A percentile compares a stretch with the other conserved stretches of the same genome.
These are phyloP conservation scores for Diddensiella transvaalensis DNA, from an alignment of 805 yeast genomes.

Conservation along the genomic window DNA sequence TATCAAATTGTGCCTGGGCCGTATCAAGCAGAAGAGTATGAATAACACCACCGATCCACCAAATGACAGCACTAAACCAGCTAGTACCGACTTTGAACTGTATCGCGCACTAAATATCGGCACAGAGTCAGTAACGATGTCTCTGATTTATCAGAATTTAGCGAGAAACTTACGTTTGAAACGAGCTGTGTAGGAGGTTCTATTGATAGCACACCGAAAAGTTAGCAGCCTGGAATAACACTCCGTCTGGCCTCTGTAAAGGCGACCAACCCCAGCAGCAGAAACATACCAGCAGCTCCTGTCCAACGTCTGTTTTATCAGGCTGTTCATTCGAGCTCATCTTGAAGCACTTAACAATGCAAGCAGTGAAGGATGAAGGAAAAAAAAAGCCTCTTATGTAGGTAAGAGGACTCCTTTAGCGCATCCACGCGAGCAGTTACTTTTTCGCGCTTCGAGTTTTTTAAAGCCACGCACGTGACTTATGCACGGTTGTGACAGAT, in stretches of 20 bases:
- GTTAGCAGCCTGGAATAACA: no score
- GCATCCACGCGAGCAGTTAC: no score
- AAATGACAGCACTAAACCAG: slow-evolving; percentile 33
- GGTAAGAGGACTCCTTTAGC: no score
- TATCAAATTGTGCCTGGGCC: slow-evolving; percentile 32
- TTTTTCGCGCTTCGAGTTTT: no score
- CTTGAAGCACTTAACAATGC: not conserved
- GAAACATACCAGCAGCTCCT: not conserved
- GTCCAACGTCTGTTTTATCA: not conserved
- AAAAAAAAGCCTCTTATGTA: no score
- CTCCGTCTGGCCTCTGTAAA: no score
- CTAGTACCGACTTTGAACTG: slow-evolving; percentile 34
- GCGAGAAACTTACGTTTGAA: not conserved
- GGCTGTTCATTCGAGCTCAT: not conserved
- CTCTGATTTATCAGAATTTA: not conserved
- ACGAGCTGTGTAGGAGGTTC: not conserved
- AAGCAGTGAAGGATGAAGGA: not conserved
- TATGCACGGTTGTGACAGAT: no score
- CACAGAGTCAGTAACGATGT: not conserved
- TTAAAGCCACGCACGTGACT: not conserved
- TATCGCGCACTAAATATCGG: slow-evolving; percentile 20
- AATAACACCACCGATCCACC: slow-evolving; percentile 32
- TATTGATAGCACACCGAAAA: not conserved
- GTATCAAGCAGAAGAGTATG: slow-evolving; percentile 28
- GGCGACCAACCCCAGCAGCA: no score